Evolutionary conservation across 176 grass and related monocot genomes (phyloP).

Genomic region (Canna indica): DNA sequence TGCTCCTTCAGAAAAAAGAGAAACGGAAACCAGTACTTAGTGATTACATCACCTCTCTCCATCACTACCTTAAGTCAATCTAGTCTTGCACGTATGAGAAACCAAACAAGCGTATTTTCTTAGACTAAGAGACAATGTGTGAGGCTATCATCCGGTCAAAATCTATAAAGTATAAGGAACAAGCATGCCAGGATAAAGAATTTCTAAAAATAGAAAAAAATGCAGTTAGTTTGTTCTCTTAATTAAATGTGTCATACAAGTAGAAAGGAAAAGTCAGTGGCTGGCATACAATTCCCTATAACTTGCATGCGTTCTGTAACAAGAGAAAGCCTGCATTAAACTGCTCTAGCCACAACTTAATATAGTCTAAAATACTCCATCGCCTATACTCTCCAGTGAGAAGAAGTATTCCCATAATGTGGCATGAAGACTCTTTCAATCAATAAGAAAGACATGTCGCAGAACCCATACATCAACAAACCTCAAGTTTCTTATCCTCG

Average conservation of each 20-base stretch:
- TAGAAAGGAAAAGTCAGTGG: no score
- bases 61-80: not conserved
- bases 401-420: not conserved
- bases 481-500: constrained; percentile 56
- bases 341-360: not conserved
- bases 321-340: not conserved
- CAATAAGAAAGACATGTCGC: not conserved
- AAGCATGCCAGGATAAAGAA: not conserved
- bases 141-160: not conserved
- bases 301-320: not conserved
- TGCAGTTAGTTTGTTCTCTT: no score
- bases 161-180: not conserved
- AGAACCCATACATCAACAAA: not conserved
- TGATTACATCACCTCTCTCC: not conserved
- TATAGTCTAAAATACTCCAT: not conserved
- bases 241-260: no score
- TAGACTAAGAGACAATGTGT: not conserved
- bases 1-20: not conserved
- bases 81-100: not conserved
- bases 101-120: not conserved
- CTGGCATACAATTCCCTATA: not conserved
- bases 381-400: not conserved
- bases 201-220: not conserved
- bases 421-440: constrained; percentile 8
- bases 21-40: not conserved